Evolutionary conservation across 1,139 yeast genomes (phyloP).

Genomic region (Candida smagusa): DNA sequence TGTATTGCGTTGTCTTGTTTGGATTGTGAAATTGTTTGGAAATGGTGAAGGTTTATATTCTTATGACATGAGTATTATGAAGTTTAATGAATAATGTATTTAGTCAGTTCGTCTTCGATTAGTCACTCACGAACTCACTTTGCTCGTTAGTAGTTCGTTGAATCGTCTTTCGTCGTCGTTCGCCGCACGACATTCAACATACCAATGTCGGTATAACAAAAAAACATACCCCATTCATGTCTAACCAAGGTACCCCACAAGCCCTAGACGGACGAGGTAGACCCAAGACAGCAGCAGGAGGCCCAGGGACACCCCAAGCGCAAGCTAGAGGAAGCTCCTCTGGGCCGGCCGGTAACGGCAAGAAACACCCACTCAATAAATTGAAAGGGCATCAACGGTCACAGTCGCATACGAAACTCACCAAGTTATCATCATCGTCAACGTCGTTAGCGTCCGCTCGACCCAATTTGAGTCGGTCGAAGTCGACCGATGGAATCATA

Average conservation of each 20-base stretch:
- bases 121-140: too few species aligned
- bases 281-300: constrained; percentile 6
- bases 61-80: too few species aligned
- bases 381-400: constrained; percentile 29
- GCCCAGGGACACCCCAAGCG: neutral
- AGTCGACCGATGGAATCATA: constrained; percentile 42
- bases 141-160: too few species aligned
- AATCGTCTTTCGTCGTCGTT: too few species aligned
- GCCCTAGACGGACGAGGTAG: constrained; percentile 8
- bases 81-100: too few species aligned
- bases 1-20: too few species aligned
- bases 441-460: constrained; percentile 13
- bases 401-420: constrained; percentile 31
- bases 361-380: constrained; percentile 4
- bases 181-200: too few species aligned
- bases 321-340: constrained; percentile 1
- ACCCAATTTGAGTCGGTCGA: constrained; percentile 39
- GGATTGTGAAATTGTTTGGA: too few species aligned
- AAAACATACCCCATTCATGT: neutral
- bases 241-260: constrained; percentile 1
- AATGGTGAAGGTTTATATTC: too few species aligned
- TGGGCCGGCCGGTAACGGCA: neutral
- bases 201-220: too few species aligned
- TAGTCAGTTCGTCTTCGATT: too few species aligned
- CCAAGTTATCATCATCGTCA: constrained; percentile 18